A percentile compares a stretch with the other conserved stretches of the same genome.
Conservation (phyloP, 257 asterid species). For the Penstemon davidsonii region DNA sequence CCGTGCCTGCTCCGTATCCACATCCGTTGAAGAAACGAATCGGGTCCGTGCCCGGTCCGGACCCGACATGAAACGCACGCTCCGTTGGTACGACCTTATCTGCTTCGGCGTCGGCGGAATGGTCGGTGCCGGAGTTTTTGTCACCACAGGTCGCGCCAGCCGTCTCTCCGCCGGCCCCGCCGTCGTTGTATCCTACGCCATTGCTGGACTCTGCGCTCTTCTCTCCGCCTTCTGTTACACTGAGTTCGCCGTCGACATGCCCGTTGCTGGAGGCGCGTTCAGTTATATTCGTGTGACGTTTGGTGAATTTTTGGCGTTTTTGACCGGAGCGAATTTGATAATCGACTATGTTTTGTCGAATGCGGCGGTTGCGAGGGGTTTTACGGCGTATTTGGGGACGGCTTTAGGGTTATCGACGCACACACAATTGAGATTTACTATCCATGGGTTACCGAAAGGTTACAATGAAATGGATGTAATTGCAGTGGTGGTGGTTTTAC, state of each 20-base stretch:
- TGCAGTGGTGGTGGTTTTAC: constrained; percentile 70
- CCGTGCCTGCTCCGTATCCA: constrained; percentile 71
- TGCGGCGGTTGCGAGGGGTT: constrained; percentile 94
- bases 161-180: constrained; percentile 79
- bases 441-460: constrained; percentile 61
- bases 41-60: constrained; percentile 62
- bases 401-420: constrained; percentile 58
- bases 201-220: constrained; percentile 94
- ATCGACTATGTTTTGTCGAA: constrained; percentile 87
- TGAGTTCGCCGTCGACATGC: constrained; percentile 96
- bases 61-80: constrained; percentile 58
- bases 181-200: constrained; percentile 82
- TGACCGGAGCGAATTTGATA: constrained; percentile 83
- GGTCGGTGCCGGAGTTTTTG: constrained; percentile 98
- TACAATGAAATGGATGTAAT: constrained; percentile 76
- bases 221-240: constrained; percentile 96
- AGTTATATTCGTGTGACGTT: constrained; percentile 90
- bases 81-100: constrained; percentile 81
- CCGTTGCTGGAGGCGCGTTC: constrained; percentile 98
- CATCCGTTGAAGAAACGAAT: constrained; percentile 57
- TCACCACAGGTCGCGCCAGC: constrained; percentile 79
- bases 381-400: constrained; percentile 75
- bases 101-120: constrained; percentile 90
- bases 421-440: constrained; percentile 49
- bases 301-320: constrained; percentile 84